Evolutionary conservation across 768 basidiomycete genomes (phyloP).

Genomic region (Boletus reticuloceps): DNA sequence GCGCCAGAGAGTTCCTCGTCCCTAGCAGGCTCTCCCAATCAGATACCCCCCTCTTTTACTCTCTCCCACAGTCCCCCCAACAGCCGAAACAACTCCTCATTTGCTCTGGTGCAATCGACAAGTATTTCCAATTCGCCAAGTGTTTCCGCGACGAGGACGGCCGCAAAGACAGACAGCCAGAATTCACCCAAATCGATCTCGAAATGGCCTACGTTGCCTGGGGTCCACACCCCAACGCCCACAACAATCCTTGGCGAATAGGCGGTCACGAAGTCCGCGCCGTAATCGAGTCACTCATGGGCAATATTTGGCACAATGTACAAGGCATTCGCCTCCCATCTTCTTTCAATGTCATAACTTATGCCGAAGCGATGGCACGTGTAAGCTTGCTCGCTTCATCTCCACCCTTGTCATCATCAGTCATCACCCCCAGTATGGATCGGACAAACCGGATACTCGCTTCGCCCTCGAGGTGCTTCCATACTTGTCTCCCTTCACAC

Average conservation of each 20-base stretch:
- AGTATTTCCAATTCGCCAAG: constrained; percentile 89
- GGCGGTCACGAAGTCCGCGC: constrained; percentile 82
- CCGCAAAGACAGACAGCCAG: constrained; percentile 91
- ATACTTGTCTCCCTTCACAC: background rate
- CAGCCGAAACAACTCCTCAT: constrained; percentile 94
- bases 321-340: constrained; percentile 60
- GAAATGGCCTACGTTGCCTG: constrained; percentile 96
- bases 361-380: constrained; percentile 84
- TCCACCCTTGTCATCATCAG: constrained; percentile 9
- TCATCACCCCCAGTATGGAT: constrained; percentile 67
- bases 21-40: constrained; percentile 54
- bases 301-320: constrained; percentile 70
- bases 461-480: constrained; percentile 79
- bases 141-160: constrained; percentile 98
- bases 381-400: constrained; percentile 42
- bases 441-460: constrained; percentile 92
- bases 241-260: constrained; percentile 65
- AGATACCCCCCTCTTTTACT: constrained; percentile 62
- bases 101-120: constrained; percentile 84
- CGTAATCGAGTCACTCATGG: constrained; percentile 73
- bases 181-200: constrained; percentile 95
- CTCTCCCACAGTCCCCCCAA: constrained; percentile 92
- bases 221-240: constrained; percentile 37
- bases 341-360: constrained; percentile 81
- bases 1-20: constrained; percentile 91